Base-by-base conservation (phyloP, 331 rosid genomes). In the Telfairia occidentalis region DNA sequence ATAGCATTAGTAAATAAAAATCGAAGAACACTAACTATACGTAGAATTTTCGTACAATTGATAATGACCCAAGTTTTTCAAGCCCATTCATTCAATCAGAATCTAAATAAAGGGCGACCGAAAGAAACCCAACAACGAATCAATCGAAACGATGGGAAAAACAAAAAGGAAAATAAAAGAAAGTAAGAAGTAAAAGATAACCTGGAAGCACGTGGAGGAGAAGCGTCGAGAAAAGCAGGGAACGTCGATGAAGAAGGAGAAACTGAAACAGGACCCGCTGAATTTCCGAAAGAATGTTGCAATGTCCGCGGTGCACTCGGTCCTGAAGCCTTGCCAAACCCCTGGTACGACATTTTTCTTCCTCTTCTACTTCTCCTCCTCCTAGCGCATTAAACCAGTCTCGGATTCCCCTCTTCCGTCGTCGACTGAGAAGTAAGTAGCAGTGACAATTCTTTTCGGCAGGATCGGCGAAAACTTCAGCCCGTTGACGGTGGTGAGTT, bases 271-370 rank as follows among this genome's bases (percentile, higher is more conserved):
- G 80, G 84, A 15, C 71, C 82, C 70, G 70, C 32, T 55, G 55
- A 49, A 73, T 81, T 72, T 64, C 96, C 96, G 26, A 89, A 89
- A 55, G 58, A 0, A 3, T 82, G 85, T 40, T 28, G 83, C 5
- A 86, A 43, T 43, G 57, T 63, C 42, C 80, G 83, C 29, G 87
- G 86, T 24, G 5, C 71, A 7, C 63, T 9, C 19, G 98, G 98
- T 7, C 98, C 98, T 3, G 90, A 83, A 52, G 35, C 66, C 86
- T 77, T 80, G 40, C 88, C 87, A 60, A 92, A 92, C 11, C 97
- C 96, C 46, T 1, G 1, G 48, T 79, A 84, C 74, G 84, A 65
- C 84, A 82, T 59, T 75, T 61, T 13, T 49, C 76, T 46, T 78
- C 77, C 54, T 10, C 57, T n/a, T 50, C 57, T 48, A 12, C 53